Evolutionary conservation across 345 rosid species (phyloP), one percentile per base, ranked within the genome.

Genomic region (Cardiospermum halicacabum): DNA sequence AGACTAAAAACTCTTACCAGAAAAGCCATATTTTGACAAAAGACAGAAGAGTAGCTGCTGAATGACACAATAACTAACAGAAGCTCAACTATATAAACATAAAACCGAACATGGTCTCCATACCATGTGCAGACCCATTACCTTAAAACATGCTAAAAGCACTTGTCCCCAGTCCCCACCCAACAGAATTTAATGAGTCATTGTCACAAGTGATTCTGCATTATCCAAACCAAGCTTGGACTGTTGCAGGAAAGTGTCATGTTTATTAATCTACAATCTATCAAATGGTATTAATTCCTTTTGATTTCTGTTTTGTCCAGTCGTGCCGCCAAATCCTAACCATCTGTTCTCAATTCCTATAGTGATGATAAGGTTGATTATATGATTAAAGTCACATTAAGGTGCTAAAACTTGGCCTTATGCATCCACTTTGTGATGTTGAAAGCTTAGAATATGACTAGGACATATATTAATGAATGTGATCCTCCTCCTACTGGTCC

Each of bases 81-180:
- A 68, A n/a, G 26, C 42, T 24, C 50, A 21, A 32, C 54, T 42
- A 65, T 58, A 71, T 74, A 72, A n/a, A 30, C 9, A 54, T 22
- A 59, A 53, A 62, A 28, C n/a, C n/a, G n/a, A n/a, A n/a, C n/a
- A n/a, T n/a, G n/a, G n/a, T n/a, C n/a, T n/a, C n/a, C n/a, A n/a
- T 53, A 16, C 24, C 1, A n/a, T 43, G 49, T 18, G 15, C 7
- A 9, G 15, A 1, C 47, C 67, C 56, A 48, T 22, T 64, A 32
- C 43, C 65, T 50, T 43, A 48, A 64, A 57, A 56, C 48, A 24
- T 42, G 40, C 27, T n/a, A n/a, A 9, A 73, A 66, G 25, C 21
- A 67, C 53, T 48, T 72, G 71, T 66, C 60, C n/a, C 7, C 3
- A 9, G 53, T 65, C 66, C 74, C 75, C 81, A 77, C 81, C n/a